Conservation (phyloP, 306 rosid species). For the peach (Prunus persica) region Prunus_persica_NCBIv2 NC_034012.1:7237501-7238000, state of each 20-base stretch:
- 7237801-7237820: not conserved
- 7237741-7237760: not conserved
- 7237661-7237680: too few relatives aligned
- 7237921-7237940: too few relatives aligned
- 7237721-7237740: not conserved
- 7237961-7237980: not conserved
- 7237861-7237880: not conserved
- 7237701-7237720: not conserved
- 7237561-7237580: too few relatives aligned
- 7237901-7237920: not conserved
- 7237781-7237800: not conserved
- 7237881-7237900: not conserved
- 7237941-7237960: not conserved
- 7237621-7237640: too few relatives aligned
- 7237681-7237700: rapidly evolving
- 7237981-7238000: not conserved
- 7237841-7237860: not conserved
- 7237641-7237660: rapidly evolving
- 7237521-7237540: too few relatives aligned
- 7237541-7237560: too few relatives aligned
- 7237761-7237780: not conserved
- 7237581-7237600: too few relatives aligned
- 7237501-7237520: too few relatives aligned
- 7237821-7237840: not conserved
- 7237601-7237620: too few relatives aligned